A percentile compares a stretch with the other conserved stretches of the same genome.
Evolutionary conservation across 331 rosid genomes (phyloP).

Genomic region (Pyrus hybrid): DNA sequence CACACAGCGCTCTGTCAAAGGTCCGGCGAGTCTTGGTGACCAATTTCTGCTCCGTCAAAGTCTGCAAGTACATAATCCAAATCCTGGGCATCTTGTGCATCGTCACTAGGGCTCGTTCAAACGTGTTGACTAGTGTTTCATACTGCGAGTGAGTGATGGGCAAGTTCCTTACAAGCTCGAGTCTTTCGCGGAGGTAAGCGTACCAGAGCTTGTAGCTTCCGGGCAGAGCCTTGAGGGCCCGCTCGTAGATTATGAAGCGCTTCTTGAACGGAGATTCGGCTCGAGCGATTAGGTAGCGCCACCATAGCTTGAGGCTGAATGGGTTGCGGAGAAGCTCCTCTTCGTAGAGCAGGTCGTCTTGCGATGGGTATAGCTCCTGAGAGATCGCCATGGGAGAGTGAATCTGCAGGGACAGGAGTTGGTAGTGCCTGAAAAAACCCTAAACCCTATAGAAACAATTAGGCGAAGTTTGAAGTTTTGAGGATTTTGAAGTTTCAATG

Average conservation of each 20-base stretch:
- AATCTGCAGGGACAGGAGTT: neutral
- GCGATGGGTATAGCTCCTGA: constrained; percentile 63
- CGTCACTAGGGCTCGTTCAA: constrained; percentile 81
- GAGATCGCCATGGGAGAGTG: constrained; percentile 40
- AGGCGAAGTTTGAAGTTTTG: neutral
- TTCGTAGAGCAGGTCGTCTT: constrained; percentile 85
- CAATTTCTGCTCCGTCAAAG: constrained; percentile 59
- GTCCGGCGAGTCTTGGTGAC: constrained; percentile 51
- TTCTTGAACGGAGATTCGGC: constrained; percentile 67
- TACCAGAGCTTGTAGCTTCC: constrained; percentile 95
- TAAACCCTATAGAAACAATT: neutral
- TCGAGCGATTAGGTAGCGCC: constrained; percentile 85
- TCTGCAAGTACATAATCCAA: constrained; percentile 74
- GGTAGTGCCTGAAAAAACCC: neutral
- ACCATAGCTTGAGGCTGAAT: constrained; percentile 81
- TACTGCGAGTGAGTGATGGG: constrained; percentile 60
- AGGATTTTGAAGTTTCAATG: neutral
- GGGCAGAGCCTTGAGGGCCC: constrained; percentile 81
- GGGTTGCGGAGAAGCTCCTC: constrained; percentile 91
- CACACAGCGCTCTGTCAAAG: constrained; percentile 84
- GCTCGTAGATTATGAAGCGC: constrained; percentile 73
- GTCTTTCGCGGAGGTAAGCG: constrained; percentile 87
- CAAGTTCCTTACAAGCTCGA: constrained; percentile 59
- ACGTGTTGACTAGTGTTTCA: constrained; percentile 67
- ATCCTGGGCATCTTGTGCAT: constrained; percentile 96